Evolutionary conservation across 2,329 filamentous ascomycete species (phyloP).

Genomic region (Aspergillus brasiliensis): DNA sequence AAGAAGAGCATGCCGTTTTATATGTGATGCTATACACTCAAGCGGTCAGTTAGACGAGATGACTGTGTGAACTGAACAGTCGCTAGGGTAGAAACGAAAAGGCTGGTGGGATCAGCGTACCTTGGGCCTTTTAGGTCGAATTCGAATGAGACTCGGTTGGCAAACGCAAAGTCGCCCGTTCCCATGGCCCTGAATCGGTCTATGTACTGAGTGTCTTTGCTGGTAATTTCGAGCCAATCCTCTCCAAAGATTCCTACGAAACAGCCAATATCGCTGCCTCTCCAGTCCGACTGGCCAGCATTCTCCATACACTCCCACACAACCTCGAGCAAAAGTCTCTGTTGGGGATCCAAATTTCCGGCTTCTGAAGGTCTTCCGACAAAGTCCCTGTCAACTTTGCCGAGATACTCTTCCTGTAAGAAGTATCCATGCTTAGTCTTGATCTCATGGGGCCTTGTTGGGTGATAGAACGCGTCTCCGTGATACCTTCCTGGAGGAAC

Average conservation of each 20-base stretch:
- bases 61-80: slow-evolving; percentile 3
- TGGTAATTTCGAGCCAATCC: slow-evolving; percentile 26
- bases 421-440: slow-evolving; percentile 29
- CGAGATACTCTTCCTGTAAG: slow-evolving; percentile 30
- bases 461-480: slow-evolving; percentile 27
- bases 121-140: slow-evolving; percentile 28
- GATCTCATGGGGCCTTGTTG: slow-evolving; percentile 6
- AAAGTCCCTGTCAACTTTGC: slow-evolving; percentile 33
- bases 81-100: neutral
- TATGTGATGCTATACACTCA: slow-evolving; percentile 26
- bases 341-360: slow-evolving; percentile 34
- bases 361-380: slow-evolving; percentile 27
- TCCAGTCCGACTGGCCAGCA: slow-evolving; percentile 31
- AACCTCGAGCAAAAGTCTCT: slow-evolving; percentile 25
- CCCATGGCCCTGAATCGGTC: slow-evolving; percentile 18
- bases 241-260: slow-evolving; percentile 29
- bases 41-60: neutral
- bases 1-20: slow-evolving; percentile 43
- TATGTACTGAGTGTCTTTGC: slow-evolving; percentile 22
- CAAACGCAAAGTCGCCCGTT: slow-evolving; percentile 22
- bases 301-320: slow-evolving; percentile 37
- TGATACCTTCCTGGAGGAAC: slow-evolving; percentile 29
- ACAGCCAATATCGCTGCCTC: slow-evolving; percentile 33
- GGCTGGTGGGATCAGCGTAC: neutral
- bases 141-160: slow-evolving; percentile 29